Conservation (phyloP, 192 early-diverging fungal species). For the Phycomyces blakesleeanus region DNA sequence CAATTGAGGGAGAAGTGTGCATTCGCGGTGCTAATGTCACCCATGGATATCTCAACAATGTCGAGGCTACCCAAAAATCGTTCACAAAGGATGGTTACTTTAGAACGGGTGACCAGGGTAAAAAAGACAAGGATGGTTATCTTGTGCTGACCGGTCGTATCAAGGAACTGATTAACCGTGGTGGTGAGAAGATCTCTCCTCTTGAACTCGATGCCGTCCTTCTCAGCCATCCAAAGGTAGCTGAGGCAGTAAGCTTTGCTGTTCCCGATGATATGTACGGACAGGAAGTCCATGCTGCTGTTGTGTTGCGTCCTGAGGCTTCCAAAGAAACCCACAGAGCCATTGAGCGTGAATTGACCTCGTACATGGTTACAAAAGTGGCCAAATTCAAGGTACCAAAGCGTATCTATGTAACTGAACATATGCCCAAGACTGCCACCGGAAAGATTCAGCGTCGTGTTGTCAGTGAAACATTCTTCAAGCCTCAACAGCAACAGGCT, state of each 20-base stretch:
- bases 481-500: constrained; percentile 14
- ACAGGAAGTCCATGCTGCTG: constrained; percentile 76
- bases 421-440: constrained; percentile 70
- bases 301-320: constrained; percentile 50
- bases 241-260: constrained; percentile 75
- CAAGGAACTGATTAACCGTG: constrained; percentile 89
- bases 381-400: constrained; percentile 74
- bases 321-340: not conserved
- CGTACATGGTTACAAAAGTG: constrained; percentile 50
- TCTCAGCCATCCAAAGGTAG: constrained; percentile 61
- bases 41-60: constrained; percentile 69
- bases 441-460: constrained; percentile 56
- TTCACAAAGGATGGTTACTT: constrained; percentile 70
- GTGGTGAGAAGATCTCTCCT: constrained; percentile 90
- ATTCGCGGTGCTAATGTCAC: constrained; percentile 82
- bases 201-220: constrained; percentile 75
- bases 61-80: constrained; percentile 55
- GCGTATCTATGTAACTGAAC: constrained; percentile 58
- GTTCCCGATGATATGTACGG: constrained; percentile 75
- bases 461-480: constrained; percentile 23
- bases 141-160: constrained; percentile 78
- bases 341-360: constrained; percentile 47
- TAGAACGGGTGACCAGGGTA: constrained; percentile 83
- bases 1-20: constrained; percentile 76
- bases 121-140: constrained; percentile 73